Evolutionary conservation across 2,329 filamentous ascomycete genomes (phyloP), one percentile per base, ranked within the genome.

Genomic region (Cytospora mali): DNA sequence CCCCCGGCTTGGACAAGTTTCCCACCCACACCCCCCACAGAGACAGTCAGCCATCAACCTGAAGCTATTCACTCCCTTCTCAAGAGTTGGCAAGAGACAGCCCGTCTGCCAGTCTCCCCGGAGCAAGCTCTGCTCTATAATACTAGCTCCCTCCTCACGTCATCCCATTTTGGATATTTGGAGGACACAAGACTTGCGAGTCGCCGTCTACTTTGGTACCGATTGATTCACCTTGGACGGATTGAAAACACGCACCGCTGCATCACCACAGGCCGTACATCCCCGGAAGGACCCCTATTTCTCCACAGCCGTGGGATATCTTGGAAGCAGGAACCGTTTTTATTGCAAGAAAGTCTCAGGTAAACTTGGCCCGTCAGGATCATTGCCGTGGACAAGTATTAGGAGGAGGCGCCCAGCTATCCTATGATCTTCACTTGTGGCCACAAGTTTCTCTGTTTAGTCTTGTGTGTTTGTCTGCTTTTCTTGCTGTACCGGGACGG

Each of bases 271-370:
- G 42, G 46, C 46, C 55, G 46, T 61, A 63, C 56, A 61, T n/a
- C 62, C 50, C 55, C 53, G 55, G 55, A 42, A 65, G 63, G 55
- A 65, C 61, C 51, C 60, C 33, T 55, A 31, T 55, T 64, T 16
- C 62, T 42, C n/a, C n/a, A 64, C 62, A 62, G 42, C 63, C 61
- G 61, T 65, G 63, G 57, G 61, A 65, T 57, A 25, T 39, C 56
- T 60, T 63, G 56, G 56, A n/a, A 49, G 33, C 55, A 57, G 35
- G 35, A 51, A 27, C 53, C 59, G 31, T 56, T 60, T 57, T n/a
- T n/a, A n/a, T n/a, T 62, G 16, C 42, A 18, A 61, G 31, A 62
- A 54, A 62, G 14, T 42, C 21, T 62, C 55, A 62, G 56, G 62
- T 64, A 62, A 64, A 62, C 31, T 62, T 58, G 49, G 54, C 50